These are phyloP conservation scores for Skeletonema costatum DNA, from an alignment of 108 stramenopile species.

Conservation along the genomic window DNA sequence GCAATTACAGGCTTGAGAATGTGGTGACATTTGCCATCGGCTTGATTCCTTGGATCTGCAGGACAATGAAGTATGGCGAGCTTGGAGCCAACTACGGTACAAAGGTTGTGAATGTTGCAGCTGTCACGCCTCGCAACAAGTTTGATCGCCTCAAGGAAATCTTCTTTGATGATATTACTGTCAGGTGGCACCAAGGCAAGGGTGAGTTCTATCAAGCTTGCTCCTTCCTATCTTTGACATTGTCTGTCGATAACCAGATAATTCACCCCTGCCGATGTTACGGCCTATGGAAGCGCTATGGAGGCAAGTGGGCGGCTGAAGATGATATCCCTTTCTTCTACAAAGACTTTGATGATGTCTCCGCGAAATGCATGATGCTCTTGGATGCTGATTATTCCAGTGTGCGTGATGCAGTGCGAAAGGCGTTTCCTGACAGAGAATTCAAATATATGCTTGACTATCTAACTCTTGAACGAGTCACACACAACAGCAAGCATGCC, in stretches of 20 bases:
- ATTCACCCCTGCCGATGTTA: slow-evolving; percentile 57
- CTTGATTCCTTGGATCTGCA: slow-evolving; percentile 59
- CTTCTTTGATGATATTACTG: slow-evolving; percentile 45
- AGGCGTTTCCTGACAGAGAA: slow-evolving; percentile 36
- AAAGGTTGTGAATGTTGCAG: slow-evolving; percentile 42
- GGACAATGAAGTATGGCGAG: slow-evolving; percentile 43
- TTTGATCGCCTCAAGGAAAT: slow-evolving; percentile 45
- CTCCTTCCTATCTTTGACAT: slow-evolving; percentile 48
- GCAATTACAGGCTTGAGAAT: slow-evolving; percentile 25
- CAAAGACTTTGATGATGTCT: slow-evolving; percentile 55
- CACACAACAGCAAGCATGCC: slow-evolving; percentile 36
- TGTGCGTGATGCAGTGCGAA: slow-evolving; percentile 43
- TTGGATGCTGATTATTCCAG: slow-evolving; percentile 50
- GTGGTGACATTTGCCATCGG: slow-evolving; percentile 50
- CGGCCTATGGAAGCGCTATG: slow-evolving; percentile 55
- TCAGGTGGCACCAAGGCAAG: slow-evolving; percentile 18
- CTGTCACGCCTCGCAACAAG: slow-evolving; percentile 41
- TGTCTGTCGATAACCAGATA: slow-evolving; percentile 60
- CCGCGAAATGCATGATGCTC: slow-evolving; percentile 32
- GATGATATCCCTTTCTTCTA: slow-evolving; percentile 55
- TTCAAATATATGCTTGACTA: slow-evolving; percentile 62
- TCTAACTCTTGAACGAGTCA: slow-evolving; percentile 45
- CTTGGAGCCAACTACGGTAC: slow-evolving; percentile 45
- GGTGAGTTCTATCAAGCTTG: slow-evolving; percentile 51
- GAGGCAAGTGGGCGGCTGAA: slow-evolving; percentile 28